Evolutionary conservation across 495 filamentous ascomycete species (phyloP).

Genomic region (Penicillium salamii): DNA sequence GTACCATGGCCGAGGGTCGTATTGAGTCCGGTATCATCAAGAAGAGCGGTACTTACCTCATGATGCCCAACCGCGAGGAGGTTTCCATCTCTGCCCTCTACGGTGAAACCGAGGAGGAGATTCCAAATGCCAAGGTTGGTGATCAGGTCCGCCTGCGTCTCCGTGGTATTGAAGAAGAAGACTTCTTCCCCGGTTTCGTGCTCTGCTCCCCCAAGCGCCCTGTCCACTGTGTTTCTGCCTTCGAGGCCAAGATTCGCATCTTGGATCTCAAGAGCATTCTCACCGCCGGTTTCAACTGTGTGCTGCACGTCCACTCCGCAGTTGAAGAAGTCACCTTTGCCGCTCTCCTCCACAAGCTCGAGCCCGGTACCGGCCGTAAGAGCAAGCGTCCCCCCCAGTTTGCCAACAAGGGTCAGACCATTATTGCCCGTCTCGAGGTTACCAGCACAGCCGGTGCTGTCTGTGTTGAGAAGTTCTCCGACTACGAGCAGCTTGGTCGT

Average conservation of each 20-base stretch:
- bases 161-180: slow-evolving; percentile 94
- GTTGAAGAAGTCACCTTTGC: slow-evolving; percentile 94
- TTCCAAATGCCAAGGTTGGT: slow-evolving; percentile 74
- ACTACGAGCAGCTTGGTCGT: slow-evolving; percentile 89
- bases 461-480: slow-evolving; percentile 89
- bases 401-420: slow-evolving; percentile 85
- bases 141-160: slow-evolving; percentile 93
- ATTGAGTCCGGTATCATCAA: slow-evolving; percentile 90
- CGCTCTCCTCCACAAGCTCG: slow-evolving; percentile 84
- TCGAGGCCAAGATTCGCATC: slow-evolving; percentile 95
- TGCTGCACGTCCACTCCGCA: slow-evolving; percentile 84
- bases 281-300: slow-evolving; percentile 85
- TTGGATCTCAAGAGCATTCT: slow-evolving; percentile 96
- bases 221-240: slow-evolving; percentile 83
- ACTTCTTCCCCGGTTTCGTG: slow-evolving; percentile 95
- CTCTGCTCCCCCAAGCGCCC: slow-evolving; percentile 88
- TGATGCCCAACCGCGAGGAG: slow-evolving; percentile 92
- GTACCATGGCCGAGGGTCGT: slow-evolving; percentile 95
- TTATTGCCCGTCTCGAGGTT: slow-evolving; percentile 89
- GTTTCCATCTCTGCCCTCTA: slow-evolving; percentile 81
- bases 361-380: slow-evolving; percentile 93
- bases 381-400: slow-evolving; percentile 91
- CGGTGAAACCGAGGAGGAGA: slow-evolving; percentile 95
- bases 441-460: slow-evolving; percentile 80
- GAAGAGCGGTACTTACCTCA: slow-evolving; percentile 75